Evolutionary conservation across 169 alveolate genomes (phyloP).

Genomic region (Fabrea salina): DNA sequence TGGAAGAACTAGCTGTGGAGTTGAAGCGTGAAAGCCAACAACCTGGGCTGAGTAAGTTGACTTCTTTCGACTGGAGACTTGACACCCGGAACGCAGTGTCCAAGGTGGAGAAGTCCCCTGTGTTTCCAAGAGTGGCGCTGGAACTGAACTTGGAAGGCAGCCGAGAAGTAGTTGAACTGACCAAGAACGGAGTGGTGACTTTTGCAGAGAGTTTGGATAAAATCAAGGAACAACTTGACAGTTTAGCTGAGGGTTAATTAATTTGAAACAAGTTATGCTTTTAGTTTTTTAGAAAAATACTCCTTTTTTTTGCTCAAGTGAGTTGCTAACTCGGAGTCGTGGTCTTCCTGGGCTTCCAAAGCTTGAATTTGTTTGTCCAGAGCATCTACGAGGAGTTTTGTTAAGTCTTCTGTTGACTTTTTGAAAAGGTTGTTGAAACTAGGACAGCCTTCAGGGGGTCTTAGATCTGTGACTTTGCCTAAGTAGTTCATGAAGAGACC

Average conservation of each 20-base stretch:
- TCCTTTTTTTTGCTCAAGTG: no score
- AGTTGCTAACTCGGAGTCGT: no score
- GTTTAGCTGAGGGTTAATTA: neutral
- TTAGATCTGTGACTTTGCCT: conserved; percentile 89
- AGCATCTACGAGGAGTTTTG: conserved; percentile 69
- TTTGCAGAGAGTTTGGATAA: neutral
- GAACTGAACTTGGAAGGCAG: conserved; percentile 21
- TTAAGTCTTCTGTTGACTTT: conserved; percentile 56
- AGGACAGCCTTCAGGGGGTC: conserved; percentile 90
- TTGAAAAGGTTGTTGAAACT: conserved; percentile 75
- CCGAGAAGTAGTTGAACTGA: conserved; percentile 20
- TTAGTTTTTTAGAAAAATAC: no score
- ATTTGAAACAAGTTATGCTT: no score
- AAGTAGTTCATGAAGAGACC: conserved; percentile 86
- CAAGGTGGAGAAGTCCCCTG: neutral
- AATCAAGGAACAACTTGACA: conserved; percentile 17
- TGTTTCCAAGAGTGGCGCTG: neutral
- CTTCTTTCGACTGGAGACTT: conserved; percentile 15
- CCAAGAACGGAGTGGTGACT: neutral
- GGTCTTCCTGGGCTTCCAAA: conserved; percentile 41
- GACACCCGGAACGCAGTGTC: conserved; percentile 8
- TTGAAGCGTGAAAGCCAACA: neutral
- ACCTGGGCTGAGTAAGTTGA: neutral
- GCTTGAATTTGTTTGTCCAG: conserved; percentile 67
- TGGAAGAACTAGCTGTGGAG: neutral